phyloP scores from a whole-genome alignment of 441 rosid genomes.

The Corymbia citriodora region DNA sequence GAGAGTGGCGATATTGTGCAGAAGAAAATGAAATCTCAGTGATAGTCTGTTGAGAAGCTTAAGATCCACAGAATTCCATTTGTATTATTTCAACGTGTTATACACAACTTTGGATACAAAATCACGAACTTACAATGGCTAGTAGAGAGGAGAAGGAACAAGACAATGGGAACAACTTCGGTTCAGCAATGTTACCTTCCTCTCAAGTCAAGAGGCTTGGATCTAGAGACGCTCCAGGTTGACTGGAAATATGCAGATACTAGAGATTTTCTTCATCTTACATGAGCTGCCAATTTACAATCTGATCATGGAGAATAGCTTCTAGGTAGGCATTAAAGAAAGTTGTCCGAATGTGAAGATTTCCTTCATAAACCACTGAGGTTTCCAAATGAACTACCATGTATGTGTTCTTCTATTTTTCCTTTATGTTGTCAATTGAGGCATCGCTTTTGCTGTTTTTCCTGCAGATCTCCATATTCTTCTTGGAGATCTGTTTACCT shows the following conservation, averaged over 20 bases:
- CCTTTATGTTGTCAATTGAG: neutral
- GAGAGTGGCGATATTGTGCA: neutral
- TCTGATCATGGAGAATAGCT: neutral
- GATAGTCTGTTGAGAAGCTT: neutral
- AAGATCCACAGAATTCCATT: neutral
- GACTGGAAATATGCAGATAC: neutral
- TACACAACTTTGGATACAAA: neutral
- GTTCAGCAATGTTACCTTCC: neutral
- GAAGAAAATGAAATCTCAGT: neutral
- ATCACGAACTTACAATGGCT: neutral
- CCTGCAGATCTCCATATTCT: slow-evolving; percentile 35
- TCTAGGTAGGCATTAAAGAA: neutral
- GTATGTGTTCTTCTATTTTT: neutral
- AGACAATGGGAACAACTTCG: neutral
- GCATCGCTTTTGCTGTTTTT: neutral
- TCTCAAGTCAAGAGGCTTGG: neutral
- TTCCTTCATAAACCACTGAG: neutral
- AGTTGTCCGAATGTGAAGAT: neutral
- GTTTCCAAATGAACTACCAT: neutral
- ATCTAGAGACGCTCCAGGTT: neutral
- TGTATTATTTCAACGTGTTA: neutral
- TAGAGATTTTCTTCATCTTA: neutral
- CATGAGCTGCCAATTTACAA: neutral
- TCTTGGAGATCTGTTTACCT: slow-evolving; percentile 19
- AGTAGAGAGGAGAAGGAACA: neutral